Base-by-base conservation (phyloP, 2,329 filamentous ascomycete species). In the Phialophora verrucosa region DNA sequence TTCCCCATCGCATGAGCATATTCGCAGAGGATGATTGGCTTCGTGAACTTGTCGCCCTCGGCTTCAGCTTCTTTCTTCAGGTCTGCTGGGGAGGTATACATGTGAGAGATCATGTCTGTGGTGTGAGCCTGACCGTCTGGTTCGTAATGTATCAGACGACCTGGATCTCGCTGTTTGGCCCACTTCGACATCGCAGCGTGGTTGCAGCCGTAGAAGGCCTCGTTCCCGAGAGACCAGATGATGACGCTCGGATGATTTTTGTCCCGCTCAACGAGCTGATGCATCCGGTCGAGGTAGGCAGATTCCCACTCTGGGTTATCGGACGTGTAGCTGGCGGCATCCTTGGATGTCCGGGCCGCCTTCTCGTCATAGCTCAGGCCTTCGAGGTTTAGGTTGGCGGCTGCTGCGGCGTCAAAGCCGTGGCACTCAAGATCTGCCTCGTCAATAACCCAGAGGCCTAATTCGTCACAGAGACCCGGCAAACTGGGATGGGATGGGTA, bases 151-250 rank as follows among this genome's bases (percentile, higher is more conserved):
- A 91, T 80, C 0, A 85, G 82, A 5, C 89, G 80, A 0, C 82
- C 83, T 0, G 84, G 80, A 69, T 91, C 89, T n/a, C 82, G 78
- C 0, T 77, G 65, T 67, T 86, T 88, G 58, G 84, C 83, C 74
- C 84, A 88, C 3, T 87, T 78, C 70, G 88, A 88, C 90, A 92
- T 92, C 38, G 85, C 86, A 54, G 81, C 82, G 72, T 90, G 87
- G 73, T 92, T 91, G 8, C 80, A 78, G 0, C 90, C 90, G 72
- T 90, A 91, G 73, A 90, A 91, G 0, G 89, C 85, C 74, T 92
- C 90, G 72, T 92, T 92, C 0, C 90, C 90, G 0, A 92, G 80
- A 55, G 87, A 89, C 90, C 90, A 92, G 50, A 91, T 85, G 57
- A 92, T 87, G 58, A 92, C 82, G n/a, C 83, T 88, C 0, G 90